Evolutionary conservation across 495 filamentous ascomycete species (phyloP).

Genomic region (Xylaria castorea): DNA sequence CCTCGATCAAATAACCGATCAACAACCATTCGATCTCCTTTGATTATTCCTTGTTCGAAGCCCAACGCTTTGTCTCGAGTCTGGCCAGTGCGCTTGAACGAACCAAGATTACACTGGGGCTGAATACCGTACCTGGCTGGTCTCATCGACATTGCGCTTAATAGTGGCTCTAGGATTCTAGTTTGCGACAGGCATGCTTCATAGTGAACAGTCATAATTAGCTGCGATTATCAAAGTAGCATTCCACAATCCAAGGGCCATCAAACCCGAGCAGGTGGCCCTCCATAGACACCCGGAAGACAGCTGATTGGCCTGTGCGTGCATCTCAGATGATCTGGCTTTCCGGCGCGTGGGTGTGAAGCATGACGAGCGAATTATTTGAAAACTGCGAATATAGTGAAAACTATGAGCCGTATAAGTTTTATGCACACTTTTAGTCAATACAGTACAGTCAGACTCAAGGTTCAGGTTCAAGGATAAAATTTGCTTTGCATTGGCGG

Average conservation of each 20-base stretch:
- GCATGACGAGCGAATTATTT: conserved; percentile 6
- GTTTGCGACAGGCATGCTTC: conserved; percentile 10
- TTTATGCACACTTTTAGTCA: conserved; percentile 3
- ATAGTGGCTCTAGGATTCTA: not conserved
- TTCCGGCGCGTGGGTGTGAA: not conserved
- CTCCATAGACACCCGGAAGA: not conserved
- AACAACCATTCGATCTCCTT: conserved; percentile 12
- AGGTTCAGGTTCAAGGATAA: conserved; percentile 1
- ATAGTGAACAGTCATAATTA: not conserved
- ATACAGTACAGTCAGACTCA: conserved; percentile 1
- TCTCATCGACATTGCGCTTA: not conserved
- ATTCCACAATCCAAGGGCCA: not conserved
- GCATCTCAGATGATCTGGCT: conserved; percentile 18
- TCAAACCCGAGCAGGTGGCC: conserved; percentile 9
- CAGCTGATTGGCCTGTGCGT: not conserved
- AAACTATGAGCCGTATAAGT: not conserved
- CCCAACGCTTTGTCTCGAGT: conserved; percentile 2
- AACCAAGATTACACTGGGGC: not conserved
- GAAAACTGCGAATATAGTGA: not conserved
- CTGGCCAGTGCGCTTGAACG: not conserved
- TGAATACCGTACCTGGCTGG: not conserved
- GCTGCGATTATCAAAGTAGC: not conserved
- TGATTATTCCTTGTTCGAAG: not conserved
- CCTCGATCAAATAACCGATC: conserved; percentile 13
- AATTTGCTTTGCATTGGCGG: conserved; percentile 1